Evolutionary conservation across 495 filamentous ascomycete species (phyloP), one percentile per base, ranked within the genome.

Genomic region (Lepraria neglecta): DNA sequence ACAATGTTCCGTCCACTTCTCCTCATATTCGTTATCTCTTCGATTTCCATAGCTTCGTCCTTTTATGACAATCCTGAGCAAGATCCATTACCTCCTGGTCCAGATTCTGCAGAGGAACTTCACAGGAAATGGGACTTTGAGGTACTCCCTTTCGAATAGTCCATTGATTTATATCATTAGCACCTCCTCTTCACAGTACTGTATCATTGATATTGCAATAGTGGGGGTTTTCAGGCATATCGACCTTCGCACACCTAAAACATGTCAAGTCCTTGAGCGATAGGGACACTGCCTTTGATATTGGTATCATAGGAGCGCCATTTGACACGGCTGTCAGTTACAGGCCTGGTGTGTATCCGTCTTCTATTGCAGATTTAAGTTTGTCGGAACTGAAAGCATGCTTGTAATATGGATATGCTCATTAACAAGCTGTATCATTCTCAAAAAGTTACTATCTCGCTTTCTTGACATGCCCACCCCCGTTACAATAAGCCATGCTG

Each of bases 311-410:
- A 54, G 90, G 90, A 2, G 89, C 83, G 1, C 90, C 90, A 0
- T 95, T 95, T 68, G 90, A 95, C 70, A 92, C 89, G 1, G 87
- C 89, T 19, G 86, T 89, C 19, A 84, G 76, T 64, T 92, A 92
- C 74, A 76, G 90, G 64, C 90, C 90, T 55, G 87, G 87, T 84
- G 71, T 46, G 74, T 52, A 30, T 57, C 38, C 12, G 12, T 30
- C 24, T 60, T 24, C 45, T 28, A 50, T 33, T 19, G 30, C 30
- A n/a, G 15, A 31, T 31, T 15, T 31, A 31, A 24, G 7, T 14
- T 9, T n/a, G 24, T 30, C 12, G 11, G 17, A 9, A 14, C 6
- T 6, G 3, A 17, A 15, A 30, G 47, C 24, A 31, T 24, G 15
- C 14, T 15, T 51, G 3, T 14, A 15, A 51, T 6, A n/a, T 30